Percentiles rank a stretch among this genome's conserved stretches.
Conservation (phyloP, 345 rosid genomes). For the Syzygium aromaticum region DNA sequence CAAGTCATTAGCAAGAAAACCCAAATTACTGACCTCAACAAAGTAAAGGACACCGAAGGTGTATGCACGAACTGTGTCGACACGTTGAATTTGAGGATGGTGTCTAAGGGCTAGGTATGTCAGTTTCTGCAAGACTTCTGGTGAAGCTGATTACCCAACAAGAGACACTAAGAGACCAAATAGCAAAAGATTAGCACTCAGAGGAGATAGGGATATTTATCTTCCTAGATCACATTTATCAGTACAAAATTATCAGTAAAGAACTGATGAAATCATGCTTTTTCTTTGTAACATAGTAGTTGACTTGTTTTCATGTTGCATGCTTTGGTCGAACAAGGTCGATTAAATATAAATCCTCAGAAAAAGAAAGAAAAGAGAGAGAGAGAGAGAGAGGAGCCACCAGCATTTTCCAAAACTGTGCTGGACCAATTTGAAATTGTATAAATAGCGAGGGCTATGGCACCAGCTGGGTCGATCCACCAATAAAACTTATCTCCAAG, state of each 20-base stretch:
- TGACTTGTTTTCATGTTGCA: background rate
- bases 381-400: background rate
- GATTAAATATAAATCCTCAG: background rate
- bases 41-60: slow-evolving; percentile 20
- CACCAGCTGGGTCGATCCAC: slow-evolving; percentile 26
- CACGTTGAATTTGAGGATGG: slow-evolving; percentile 11
- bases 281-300: background rate
- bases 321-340: background rate
- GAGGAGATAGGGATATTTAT: background rate
- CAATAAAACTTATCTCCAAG: slow-evolving; percentile 14
- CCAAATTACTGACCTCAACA: slow-evolving; percentile 10
- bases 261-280: background rate
- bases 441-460: slow-evolving; percentile 16
- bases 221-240: background rate
- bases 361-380: background rate
- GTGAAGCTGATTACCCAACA: slow-evolving; percentile 21
- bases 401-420: slow-evolving; percentile 18
- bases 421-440: slow-evolving; percentile 16
- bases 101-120: slow-evolving; percentile 14
- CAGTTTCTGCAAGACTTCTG: slow-evolving; percentile 19
- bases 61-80: slow-evolving; percentile 23
- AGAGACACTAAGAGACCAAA: slow-evolving; percentile 4
- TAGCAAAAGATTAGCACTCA: background rate
- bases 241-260: background rate
- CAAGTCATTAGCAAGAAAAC: background rate